Conservation (phyloP, 2,329 filamentous ascomycete genomes). For the Fusarium neocosmosporiellum region DNA sequence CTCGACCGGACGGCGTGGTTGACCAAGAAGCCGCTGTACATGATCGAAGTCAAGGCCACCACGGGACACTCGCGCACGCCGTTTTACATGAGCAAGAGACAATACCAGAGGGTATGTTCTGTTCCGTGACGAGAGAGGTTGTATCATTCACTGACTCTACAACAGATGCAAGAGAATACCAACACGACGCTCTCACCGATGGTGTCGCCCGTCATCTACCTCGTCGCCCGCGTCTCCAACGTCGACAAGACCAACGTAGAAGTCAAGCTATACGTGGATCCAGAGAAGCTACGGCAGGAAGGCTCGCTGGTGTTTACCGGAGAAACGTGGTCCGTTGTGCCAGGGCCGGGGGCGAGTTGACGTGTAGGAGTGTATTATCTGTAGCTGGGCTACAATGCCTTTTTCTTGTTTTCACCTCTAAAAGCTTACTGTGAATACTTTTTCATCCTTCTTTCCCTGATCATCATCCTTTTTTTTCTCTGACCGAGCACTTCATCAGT, state of each 20-base stretch:
- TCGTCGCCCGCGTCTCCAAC: constrained; percentile 55
- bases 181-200: neutral
- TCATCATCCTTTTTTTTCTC: neutral
- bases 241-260: constrained; percentile 46
- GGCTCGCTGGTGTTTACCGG: constrained; percentile 37
- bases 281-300: constrained; percentile 40
- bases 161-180: constrained; percentile 40
- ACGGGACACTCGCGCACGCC: constrained; percentile 49
- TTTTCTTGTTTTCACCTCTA: neutral
- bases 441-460: neutral
- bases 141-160: neutral
- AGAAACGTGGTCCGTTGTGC: constrained; percentile 29
- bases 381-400: neutral
- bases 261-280: constrained; percentile 54
- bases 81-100: constrained; percentile 60
- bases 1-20: constrained; percentile 43
- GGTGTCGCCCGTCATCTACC: constrained; percentile 46
- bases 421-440: neutral
- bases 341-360: constrained; percentile 3
- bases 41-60: constrained; percentile 65
- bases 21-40: constrained; percentile 51
- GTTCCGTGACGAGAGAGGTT: neutral
- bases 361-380: neutral
- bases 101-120: constrained; percentile 54
- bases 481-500: neutral